These are phyloP conservation scores for Fraxinus platypoda DNA, from an alignment of 305 asterid genomes.

Conservation along the genomic window DNA sequence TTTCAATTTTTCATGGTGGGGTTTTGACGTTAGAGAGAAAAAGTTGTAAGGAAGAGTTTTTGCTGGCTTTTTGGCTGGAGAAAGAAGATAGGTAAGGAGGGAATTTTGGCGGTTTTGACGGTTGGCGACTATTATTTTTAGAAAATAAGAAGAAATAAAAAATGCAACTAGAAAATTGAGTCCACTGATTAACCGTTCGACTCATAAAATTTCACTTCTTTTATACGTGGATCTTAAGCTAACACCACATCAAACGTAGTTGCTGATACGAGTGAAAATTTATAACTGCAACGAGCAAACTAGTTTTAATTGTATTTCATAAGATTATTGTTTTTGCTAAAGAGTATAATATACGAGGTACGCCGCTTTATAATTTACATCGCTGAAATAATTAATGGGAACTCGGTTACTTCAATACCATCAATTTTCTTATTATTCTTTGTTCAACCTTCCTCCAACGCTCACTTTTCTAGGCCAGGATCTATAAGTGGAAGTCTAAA, in stretches of 20 bases:
- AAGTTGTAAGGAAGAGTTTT: neutral
- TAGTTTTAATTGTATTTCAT: neutral
- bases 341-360: neutral
- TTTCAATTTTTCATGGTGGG: neutral
- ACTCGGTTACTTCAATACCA: too few species aligned
- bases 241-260: neutral
- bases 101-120: slow-evolving; percentile 71
- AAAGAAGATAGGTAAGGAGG: slow-evolving; percentile 47
- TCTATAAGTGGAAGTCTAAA: neutral
- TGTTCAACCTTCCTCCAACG: neutral
- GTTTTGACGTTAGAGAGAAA: neutral
- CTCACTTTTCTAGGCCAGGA: neutral
- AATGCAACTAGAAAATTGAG: neutral
- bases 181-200: neutral
- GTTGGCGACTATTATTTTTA: slow-evolving; percentile 33
- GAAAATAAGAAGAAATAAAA: neutral
- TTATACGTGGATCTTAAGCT: neutral
- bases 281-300: neutral
- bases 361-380: too few species aligned
- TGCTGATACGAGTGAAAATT: neutral
- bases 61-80: slow-evolving; percentile 21
- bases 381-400: too few species aligned
- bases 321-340: neutral
- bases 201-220: neutral
- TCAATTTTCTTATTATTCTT: neutral